Evolutionary conservation across 75 land plant genomes (phyloP).

Genomic region (Selaginella tamariscina): DNA sequence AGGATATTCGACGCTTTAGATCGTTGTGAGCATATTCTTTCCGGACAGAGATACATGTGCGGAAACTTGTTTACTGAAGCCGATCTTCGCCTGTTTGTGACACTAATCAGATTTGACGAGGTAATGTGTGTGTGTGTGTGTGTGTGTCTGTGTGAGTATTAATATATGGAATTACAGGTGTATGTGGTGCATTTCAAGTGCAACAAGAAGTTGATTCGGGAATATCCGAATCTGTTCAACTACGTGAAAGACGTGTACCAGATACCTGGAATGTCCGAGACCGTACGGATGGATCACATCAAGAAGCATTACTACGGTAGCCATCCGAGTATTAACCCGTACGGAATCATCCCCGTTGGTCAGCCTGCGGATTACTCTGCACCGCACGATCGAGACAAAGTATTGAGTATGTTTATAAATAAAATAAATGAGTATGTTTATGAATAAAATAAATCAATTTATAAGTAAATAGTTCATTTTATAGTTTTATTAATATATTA

Average conservation of each 20-base stretch:
- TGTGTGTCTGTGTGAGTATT: too few relatives aligned
- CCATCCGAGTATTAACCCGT: slow-evolving; percentile 65
- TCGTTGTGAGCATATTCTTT: slow-evolving; percentile 62
- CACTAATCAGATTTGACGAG: slow-evolving; percentile 76
- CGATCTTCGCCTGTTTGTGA: slow-evolving; percentile 75
- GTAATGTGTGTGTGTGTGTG: too few relatives aligned
- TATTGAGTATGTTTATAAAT: too few relatives aligned
- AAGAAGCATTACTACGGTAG: slow-evolving; percentile 78
- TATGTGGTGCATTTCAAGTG: slow-evolving; percentile 83
- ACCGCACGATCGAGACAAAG: slow-evolving; percentile 68
- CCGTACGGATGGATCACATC: slow-evolving; percentile 70
- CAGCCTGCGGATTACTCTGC: slow-evolving; percentile 48
- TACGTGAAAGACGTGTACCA: slow-evolving; percentile 77
- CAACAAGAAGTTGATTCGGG: slow-evolving; percentile 66
- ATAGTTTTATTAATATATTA: too few relatives aligned
- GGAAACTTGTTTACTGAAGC: slow-evolving; percentile 66
- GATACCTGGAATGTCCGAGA: slow-evolving; percentile 46
- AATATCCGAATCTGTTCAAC: slow-evolving; percentile 74
- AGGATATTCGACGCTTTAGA: slow-evolving; percentile 56
- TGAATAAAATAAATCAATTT: too few relatives aligned
- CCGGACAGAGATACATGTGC: slow-evolving; percentile 60
- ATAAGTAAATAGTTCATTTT: too few relatives aligned
- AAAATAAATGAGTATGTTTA: too few relatives aligned
- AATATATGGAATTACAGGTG: slow-evolving; percentile 66
- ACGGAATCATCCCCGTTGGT: slow-evolving; percentile 54